Conservation (phyloP, 371 early-diverging fungal species). For the Rhizomucor miehei region DNA sequence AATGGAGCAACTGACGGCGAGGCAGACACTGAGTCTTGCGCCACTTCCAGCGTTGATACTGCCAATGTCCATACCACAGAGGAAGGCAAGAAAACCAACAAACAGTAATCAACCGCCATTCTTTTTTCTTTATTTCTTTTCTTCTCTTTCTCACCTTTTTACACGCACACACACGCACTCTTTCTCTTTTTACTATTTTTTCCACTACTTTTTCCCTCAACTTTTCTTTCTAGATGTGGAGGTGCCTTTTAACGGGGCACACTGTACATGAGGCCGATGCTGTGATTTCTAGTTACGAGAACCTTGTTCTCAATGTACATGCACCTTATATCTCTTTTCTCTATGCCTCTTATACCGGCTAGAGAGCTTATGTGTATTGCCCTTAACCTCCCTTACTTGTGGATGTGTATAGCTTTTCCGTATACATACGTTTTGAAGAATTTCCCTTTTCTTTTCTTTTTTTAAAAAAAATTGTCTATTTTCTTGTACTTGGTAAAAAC, state of each 20-base stretch:
- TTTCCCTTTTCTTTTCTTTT: constrained; percentile 1
- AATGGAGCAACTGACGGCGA: constrained; percentile 5
- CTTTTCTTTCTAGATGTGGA: constrained; percentile 5
- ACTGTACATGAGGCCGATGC: constrained; percentile 12
- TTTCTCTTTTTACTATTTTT: constrained; percentile 5
- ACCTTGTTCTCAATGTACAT: constrained; percentile 13
- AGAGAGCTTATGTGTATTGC: constrained; percentile 1
- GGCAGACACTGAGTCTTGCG: neutral
- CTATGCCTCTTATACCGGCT: neutral
- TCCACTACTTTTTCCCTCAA: constrained; percentile 4
- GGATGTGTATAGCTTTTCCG: constrained; percentile 11
- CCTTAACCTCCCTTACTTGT: constrained; percentile 10
- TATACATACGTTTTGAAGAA: neutral
- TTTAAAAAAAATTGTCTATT: neutral
- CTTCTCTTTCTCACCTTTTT: neutral
- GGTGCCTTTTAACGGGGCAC: constrained; percentile 5
- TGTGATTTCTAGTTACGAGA: constrained; percentile 10
- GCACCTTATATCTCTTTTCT: constrained; percentile 3
- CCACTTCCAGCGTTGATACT: neutral
- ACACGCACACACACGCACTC: neutral
- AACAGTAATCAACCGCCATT: neutral
- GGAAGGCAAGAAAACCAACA: neutral
- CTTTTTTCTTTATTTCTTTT: neutral
- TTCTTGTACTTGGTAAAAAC: neutral
- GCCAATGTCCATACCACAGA: neutral